A percentile compares a stretch with the other conserved stretches of the same genome.
Evolutionary conservation across 768 basidiomycete genomes (phyloP).

Genomic region (Calocybe gangraenosa): DNA sequence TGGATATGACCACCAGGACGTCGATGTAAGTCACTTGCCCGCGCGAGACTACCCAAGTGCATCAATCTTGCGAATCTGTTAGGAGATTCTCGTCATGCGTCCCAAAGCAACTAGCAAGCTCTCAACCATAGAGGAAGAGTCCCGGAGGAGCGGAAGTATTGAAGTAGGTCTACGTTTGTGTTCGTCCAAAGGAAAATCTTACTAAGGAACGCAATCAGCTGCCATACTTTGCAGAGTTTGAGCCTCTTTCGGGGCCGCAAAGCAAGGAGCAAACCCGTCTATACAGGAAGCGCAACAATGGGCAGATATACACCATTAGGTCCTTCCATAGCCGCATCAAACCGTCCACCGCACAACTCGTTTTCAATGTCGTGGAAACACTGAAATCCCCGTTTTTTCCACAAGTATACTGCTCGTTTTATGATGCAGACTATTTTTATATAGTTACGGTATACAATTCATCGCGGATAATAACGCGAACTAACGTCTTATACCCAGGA

Average conservation of each 20-base stretch:
- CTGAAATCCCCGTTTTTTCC: slow-evolving; percentile 33
- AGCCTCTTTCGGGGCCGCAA: slow-evolving; percentile 18
- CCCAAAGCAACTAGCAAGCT: slow-evolving; percentile 29
- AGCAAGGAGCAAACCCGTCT: slow-evolving; percentile 12
- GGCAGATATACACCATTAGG: slow-evolving; percentile 27
- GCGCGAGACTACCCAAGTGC: neutral
- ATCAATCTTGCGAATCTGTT: neutral
- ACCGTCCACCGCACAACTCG: slow-evolving; percentile 28
- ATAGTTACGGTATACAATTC: slow-evolving; percentile 31
- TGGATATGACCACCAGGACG: slow-evolving; percentile 48
- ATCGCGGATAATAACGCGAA: neutral
- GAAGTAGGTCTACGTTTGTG: slow-evolving; percentile 13
- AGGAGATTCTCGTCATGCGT: slow-evolving; percentile 49
- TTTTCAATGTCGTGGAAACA: slow-evolving; percentile 31
- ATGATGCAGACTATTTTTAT: slow-evolving; percentile 32
- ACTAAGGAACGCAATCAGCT: slow-evolving; percentile 12
- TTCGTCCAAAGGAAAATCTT: neutral
- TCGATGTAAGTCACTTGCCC: slow-evolving; percentile 15
- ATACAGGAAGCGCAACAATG: slow-evolving; percentile 26
- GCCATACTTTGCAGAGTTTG: slow-evolving; percentile 28
- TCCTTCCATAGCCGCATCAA: slow-evolving; percentile 15
- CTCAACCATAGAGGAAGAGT: slow-evolving; percentile 30
- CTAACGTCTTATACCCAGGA: slow-evolving; percentile 21
- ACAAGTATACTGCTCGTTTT: slow-evolving; percentile 35
- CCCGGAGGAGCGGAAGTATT: slow-evolving; percentile 15